phyloP scores from a whole-genome alignment of 306 rosid genomes.

The Gastrolobium bilobum region DNA sequence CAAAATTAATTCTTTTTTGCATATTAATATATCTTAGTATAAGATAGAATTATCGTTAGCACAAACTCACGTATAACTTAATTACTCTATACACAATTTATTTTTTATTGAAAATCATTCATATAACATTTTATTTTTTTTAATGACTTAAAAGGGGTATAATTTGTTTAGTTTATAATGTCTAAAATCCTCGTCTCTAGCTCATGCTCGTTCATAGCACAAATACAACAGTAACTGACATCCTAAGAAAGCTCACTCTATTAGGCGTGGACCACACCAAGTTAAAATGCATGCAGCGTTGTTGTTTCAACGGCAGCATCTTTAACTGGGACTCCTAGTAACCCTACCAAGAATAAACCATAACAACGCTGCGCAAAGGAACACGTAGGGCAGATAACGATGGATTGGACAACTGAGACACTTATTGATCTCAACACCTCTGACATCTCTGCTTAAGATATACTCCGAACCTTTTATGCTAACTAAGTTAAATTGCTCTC shows the following conservation, averaged over 20 bases:
- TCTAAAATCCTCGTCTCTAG: not conserved
- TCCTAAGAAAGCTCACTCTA: not conserved
- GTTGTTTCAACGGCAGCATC: constrained; percentile 20
- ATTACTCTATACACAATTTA: not conserved
- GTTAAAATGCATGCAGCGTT: not conserved
- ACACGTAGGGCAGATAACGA: constrained; percentile 36
- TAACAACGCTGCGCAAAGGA: constrained; percentile 32
- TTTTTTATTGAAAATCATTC: not conserved
- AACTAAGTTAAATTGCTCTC: constrained; percentile 32
- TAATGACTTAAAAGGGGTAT: not conserved
- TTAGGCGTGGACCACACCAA: not conserved
- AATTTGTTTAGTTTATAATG: not conserved
- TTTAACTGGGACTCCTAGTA: not conserved
- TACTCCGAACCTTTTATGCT: not conserved
- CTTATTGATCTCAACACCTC: constrained; percentile 49
- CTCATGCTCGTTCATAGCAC: not conserved
- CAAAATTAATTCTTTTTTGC: not conserved
- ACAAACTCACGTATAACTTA: not conserved
- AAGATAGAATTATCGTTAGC: not conserved
- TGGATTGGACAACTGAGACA: constrained; percentile 48
- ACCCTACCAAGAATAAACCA: constrained; percentile 17
- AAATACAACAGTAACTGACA: constrained; percentile 6
- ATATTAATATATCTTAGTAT: not conserved
- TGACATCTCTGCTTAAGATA: constrained; percentile 27
- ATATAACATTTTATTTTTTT: not conserved